These are phyloP conservation scores for Penicillium sp. DNA, from an alignment of 2,329 filamentous ascomycete species.

Conservation along the genomic window DNA sequence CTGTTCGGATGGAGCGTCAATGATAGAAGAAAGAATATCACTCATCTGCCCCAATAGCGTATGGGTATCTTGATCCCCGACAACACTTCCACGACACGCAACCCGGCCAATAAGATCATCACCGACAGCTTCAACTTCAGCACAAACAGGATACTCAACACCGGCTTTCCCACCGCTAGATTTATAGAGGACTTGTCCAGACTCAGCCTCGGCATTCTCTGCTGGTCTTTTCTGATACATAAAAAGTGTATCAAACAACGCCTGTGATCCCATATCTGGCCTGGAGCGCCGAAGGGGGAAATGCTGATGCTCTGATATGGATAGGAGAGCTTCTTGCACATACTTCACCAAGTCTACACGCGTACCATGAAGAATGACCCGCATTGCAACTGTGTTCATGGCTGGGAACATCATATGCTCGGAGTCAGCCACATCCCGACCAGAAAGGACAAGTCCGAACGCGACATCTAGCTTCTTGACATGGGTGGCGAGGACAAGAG, in stretches of 20 bases:
- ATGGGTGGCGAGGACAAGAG: constrained; percentile 65
- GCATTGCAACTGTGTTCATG: constrained; percentile 84
- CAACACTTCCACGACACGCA: constrained; percentile 62
- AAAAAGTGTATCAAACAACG: constrained; percentile 65
- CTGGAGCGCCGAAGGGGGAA: constrained; percentile 73
- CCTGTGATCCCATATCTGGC: constrained; percentile 45
- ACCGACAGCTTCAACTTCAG: constrained; percentile 69
- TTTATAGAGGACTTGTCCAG: constrained; percentile 50
- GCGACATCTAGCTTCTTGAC: constrained; percentile 68
- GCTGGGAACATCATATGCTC: constrained; percentile 75
- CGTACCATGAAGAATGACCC: constrained; percentile 70
- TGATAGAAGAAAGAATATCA: constrained; percentile 56
- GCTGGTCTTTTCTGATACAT: constrained; percentile 61
- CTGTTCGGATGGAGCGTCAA: constrained; percentile 50
- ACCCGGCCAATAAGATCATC: constrained; percentile 66
- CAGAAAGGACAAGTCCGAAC: constrained; percentile 81
- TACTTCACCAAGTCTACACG: constrained; percentile 65
- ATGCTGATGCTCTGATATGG: constrained; percentile 69
- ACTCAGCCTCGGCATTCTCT: constrained; percentile 13
- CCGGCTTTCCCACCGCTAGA: constrained; percentile 65
- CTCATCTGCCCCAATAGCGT: constrained; percentile 62
- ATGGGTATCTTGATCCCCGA: constrained; percentile 49
- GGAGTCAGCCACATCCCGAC: constrained; percentile 71
- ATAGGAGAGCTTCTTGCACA: constrained; percentile 67
- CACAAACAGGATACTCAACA: constrained; percentile 78